phyloP scores from a whole-genome alignment of 2,329 filamentous ascomycete species.

The Monilinia vaccinii-corymbosi region DNA sequence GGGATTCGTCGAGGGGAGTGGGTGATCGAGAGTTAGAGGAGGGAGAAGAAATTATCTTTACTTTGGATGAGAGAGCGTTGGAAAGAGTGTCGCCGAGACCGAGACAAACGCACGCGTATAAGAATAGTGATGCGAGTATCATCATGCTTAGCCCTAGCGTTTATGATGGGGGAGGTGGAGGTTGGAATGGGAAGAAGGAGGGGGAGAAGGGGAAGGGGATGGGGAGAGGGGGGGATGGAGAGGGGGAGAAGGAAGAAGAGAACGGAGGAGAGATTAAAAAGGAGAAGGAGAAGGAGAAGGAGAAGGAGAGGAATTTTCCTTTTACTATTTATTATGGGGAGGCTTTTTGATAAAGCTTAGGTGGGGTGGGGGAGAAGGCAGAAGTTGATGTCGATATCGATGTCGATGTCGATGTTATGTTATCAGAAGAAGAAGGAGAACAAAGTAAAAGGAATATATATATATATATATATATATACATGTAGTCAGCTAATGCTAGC shows the following conservation, averaged over 20 bases:
- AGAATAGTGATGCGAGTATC: neutral
- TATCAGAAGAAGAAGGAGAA: too few species aligned
- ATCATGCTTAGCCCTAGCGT: constrained; percentile 5
- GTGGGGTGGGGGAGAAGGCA: too few species aligned
- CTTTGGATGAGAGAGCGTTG: neutral
- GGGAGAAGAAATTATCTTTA: neutral
- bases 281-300: neutral
- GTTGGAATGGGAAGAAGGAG: neutral
- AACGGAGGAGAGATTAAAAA: too few species aligned
- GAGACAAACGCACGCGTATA: neutral
- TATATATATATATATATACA: too few species aligned
- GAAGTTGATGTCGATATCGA: too few species aligned
- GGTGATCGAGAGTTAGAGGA: neutral
- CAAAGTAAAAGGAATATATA: too few species aligned
- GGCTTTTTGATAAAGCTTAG: constrained; percentile 4
- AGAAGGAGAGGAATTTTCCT: neutral
- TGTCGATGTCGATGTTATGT: too few species aligned
- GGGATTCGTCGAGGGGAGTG: neutral
- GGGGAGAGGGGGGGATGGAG: neutral
- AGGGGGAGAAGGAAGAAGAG: too few species aligned
- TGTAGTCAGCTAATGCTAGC: too few species aligned
- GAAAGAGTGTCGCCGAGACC: neutral
- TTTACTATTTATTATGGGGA: neutral
- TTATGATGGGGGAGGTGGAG: neutral
- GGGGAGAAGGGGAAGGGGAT: neutral